Evolutionary conservation across 768 basidiomycete species (phyloP), one percentile per base, ranked within the genome.

Genomic region (Auricularia cornea): DNA sequence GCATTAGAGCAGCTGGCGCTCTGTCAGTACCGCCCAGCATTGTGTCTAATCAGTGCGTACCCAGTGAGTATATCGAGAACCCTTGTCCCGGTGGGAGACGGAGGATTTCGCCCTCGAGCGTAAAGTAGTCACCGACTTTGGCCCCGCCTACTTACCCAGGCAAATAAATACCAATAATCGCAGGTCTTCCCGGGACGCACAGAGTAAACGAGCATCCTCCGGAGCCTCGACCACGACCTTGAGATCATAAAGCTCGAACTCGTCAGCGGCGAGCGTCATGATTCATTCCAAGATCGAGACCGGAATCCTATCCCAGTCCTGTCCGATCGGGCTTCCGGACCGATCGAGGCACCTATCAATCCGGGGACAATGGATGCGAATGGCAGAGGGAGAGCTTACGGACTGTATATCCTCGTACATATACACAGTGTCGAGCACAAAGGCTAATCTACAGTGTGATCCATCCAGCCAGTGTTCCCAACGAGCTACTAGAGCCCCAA

Each of bases 61-160:
- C 76, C 10, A 87, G 74, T 0, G 86, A 88, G 68, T 87, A 88
- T 59, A 89, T 85, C 1, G 87, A 87, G 67, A 88, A 79, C 2
- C 85, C 87, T 68, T 87, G 86, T 0, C 77, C 80, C 0, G 81
- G 79, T 3, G 87, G 87, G 1, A 88, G 77, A 67, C 78, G 68
- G 30, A 88, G 66, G 81, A 86, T 83, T 70, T 88, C 87, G 2
- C 86, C 87, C 65, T 84, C 75, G 3, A 89, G 75, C 1, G 75
- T 80, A 68, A 89, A 87, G 70, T 83, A 70, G 68, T 89, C 87
- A 1, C 86, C 86, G 2, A 76, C 72, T 65, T 84, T 85, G 10
- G 86, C 86, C 1, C 87, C 85, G 63, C 87, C 44, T 48, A 20
- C n/a, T n/a, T n/a, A n/a, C n/a, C n/a, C n/a, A 23, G 44, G 6